phyloP scores from a whole-genome alignment of 345 rosid genomes.

The Laguncularia racemosa region DNA sequence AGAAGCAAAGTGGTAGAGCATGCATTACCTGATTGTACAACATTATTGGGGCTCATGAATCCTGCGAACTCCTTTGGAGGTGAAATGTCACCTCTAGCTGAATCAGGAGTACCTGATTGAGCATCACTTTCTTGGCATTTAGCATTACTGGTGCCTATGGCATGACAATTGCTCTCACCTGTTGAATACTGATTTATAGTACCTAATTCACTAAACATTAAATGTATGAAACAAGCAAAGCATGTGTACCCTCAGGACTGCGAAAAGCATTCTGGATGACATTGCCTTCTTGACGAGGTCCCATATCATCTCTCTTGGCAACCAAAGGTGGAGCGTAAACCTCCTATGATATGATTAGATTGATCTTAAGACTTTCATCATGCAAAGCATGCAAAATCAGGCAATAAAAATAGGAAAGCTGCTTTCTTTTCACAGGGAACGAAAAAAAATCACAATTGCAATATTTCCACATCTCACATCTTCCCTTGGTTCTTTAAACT shows the following conservation, averaged over 20 bases:
- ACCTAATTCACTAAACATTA: slow-evolving; percentile 7
- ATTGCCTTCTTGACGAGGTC: slow-evolving; percentile 36
- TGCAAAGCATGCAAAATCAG: no score
- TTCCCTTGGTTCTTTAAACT: no score
- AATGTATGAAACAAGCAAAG: slow-evolving; percentile 1
- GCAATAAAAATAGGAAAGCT: no score
- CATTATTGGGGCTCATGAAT: slow-evolving; percentile 54
- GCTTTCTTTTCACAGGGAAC: no score
- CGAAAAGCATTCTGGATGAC: slow-evolving; percentile 26
- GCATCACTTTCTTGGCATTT: slow-evolving; percentile 22
- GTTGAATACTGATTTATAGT: slow-evolving; percentile 15
- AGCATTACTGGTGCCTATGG: slow-evolving; percentile 26
- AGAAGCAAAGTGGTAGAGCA: no score
- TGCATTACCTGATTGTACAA: slow-evolving; percentile 49
- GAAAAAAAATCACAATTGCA: no score
- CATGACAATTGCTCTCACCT: slow-evolving; percentile 36
- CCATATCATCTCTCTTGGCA: slow-evolving; percentile 28
- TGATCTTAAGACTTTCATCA: slow-evolving; percentile 5
- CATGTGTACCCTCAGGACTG: slow-evolving; percentile 21
- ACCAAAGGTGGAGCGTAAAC: slow-evolving; percentile 24
- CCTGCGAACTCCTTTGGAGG: slow-evolving; percentile 62
- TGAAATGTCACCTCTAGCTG: slow-evolving; percentile 31
- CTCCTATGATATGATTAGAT: slow-evolving; percentile 38
- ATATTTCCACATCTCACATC: no score
- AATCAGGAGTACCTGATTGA: slow-evolving; percentile 24